phyloP scores from a whole-genome alignment of 1,139 yeast species.

The Magnusiomyces magnusii region DNA sequence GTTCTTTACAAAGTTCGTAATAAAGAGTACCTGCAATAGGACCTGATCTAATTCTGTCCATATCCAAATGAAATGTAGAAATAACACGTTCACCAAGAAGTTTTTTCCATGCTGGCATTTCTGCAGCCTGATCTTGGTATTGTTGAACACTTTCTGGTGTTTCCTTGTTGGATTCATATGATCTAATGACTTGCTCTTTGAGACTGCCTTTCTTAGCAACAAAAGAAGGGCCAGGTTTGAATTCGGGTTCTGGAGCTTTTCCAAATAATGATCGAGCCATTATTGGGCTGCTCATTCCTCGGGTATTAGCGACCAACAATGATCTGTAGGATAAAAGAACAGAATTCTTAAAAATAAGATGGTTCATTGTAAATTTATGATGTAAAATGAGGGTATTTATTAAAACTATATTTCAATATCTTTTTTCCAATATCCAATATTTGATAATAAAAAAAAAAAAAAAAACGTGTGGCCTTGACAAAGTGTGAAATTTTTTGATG shows the following conservation, averaged over 20 bases:
- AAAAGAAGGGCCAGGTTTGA: conserved; percentile 13
- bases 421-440: too few species aligned
- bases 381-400: too few species aligned
- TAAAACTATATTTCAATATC: too few species aligned
- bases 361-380: background rate
- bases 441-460: background rate
- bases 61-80: conserved; percentile 63
- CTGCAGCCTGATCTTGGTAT: conserved; percentile 11
- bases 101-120: conserved; percentile 61
- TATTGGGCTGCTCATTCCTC: background rate
- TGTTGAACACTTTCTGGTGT: conserved; percentile 9
- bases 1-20: conserved; percentile 79
- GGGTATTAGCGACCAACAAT: background rate
- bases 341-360: background rate
- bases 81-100: conserved; percentile 66
- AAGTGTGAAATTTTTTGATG: background rate
- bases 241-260: background rate
- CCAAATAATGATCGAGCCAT: background rate
- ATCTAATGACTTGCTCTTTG: conserved; percentile 12
- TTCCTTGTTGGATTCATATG: conserved; percentile 11
- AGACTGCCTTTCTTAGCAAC: conserved; percentile 12
- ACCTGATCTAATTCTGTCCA: conserved; percentile 90
- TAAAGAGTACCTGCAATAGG: conserved; percentile 89
- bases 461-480: too few species aligned
- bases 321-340: background rate